Evolutionary conservation across 345 rosid genomes (phyloP).

Genomic region (Brassica incana): DNA sequence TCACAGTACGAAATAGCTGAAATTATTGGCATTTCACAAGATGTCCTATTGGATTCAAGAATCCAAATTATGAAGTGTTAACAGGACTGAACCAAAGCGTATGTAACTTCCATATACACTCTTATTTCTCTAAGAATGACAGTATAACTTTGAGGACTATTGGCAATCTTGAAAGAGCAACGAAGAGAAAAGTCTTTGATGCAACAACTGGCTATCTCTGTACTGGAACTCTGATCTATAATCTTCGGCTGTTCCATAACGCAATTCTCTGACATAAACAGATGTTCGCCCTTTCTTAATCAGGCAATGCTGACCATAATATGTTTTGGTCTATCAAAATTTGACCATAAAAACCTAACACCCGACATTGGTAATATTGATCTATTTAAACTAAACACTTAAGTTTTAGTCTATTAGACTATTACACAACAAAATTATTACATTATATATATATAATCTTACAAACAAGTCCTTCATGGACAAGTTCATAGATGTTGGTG

Average conservation of each 20-base stretch:
- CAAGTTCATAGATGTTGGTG: background rate
- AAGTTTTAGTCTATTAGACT: too few relatives aligned
- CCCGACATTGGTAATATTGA: too few relatives aligned
- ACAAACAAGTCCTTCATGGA: too few relatives aligned
- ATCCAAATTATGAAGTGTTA: constrained; percentile 17
- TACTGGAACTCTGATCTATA: constrained; percentile 17
- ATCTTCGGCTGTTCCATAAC: constrained; percentile 27
- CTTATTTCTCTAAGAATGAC: constrained; percentile 15
- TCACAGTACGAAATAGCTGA: constrained; percentile 16
- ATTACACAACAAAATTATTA: too few relatives aligned
- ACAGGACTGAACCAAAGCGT: background rate
- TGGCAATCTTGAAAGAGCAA: constrained; percentile 9
- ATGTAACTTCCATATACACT: constrained; percentile 7
- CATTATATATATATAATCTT: too few relatives aligned
- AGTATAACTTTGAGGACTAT: background rate
- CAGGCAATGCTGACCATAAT: background rate
- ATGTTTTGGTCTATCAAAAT: too few relatives aligned
- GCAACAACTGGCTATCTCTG: constrained; percentile 3
- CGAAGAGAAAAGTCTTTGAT: background rate
- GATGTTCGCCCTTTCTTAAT: background rate
- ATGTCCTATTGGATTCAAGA: constrained; percentile 23
- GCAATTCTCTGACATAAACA: background rate
- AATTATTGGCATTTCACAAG: constrained; percentile 10
- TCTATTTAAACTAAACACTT: too few relatives aligned
- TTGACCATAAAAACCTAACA: too few relatives aligned